Evolutionary conservation across 2,329 filamentous ascomycete species (phyloP).

Genomic region (Chrysoporthe austroafricana): DNA sequence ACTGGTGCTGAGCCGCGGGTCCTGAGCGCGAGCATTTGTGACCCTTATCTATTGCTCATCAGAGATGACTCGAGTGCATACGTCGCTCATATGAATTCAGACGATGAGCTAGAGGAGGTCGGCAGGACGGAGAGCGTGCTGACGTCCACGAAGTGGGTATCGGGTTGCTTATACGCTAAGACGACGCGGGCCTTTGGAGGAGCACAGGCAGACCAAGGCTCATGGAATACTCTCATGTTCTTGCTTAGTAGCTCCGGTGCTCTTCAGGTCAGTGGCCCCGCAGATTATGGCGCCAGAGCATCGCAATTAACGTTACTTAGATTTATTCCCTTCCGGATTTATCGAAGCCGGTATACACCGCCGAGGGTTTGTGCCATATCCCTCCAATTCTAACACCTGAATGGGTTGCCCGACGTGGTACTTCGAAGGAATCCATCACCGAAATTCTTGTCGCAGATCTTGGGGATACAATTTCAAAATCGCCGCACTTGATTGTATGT

Average conservation of each 20-base stretch:
- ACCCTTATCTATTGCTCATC: conserved; percentile 83
- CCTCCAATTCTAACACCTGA: conserved; percentile 76
- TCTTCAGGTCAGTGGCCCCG: conserved; percentile 63
- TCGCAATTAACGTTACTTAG: conserved; percentile 46
- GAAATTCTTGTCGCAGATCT: conserved; percentile 86
- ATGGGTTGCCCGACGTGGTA: conserved; percentile 69
- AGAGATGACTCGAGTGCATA: conserved; percentile 82
- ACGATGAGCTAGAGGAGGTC: conserved; percentile 84
- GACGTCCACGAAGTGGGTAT: conserved; percentile 72
- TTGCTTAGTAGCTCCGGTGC: conserved; percentile 76
- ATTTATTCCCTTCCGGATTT: conserved; percentile 79
- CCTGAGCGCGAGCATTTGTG: conserved; percentile 79
- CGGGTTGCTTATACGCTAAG: conserved; percentile 83
- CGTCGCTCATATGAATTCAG: conserved; percentile 77
- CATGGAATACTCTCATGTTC: conserved; percentile 69
- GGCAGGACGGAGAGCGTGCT: conserved; percentile 63
- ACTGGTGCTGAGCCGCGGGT: conserved; percentile 80
- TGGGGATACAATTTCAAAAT: conserved; percentile 71
- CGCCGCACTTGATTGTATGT: conserved; percentile 81
- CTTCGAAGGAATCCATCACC: conserved; percentile 71
- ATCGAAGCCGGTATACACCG: conserved; percentile 70
- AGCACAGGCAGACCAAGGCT: conserved; percentile 43
- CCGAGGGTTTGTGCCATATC: conserved; percentile 77
- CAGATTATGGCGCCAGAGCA: not conserved
- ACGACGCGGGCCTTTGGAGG: conserved; percentile 57